These are phyloP conservation scores for Blastobotrys illinoisensis DNA, from an alignment of 1,139 yeast species.

Conservation along the genomic window DNA sequence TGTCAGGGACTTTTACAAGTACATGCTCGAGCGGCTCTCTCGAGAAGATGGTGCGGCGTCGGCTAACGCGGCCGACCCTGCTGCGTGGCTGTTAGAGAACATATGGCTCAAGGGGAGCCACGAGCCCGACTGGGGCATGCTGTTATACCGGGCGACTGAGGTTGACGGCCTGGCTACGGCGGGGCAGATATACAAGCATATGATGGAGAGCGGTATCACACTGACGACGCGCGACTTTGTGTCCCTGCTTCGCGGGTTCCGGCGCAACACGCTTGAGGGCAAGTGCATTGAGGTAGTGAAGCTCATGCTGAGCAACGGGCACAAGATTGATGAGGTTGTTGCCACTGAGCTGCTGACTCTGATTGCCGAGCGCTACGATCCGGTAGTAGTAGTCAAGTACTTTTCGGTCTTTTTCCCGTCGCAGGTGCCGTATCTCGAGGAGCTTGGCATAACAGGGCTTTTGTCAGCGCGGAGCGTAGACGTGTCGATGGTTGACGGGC, in stretches of 20 bases:
- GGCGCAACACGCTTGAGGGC: constrained; percentile 20
- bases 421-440: background rate
- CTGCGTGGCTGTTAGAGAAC: constrained; percentile 19
- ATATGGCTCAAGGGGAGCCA: constrained; percentile 9
- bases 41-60: constrained; percentile 2
- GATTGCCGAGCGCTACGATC: constrained; percentile 19
- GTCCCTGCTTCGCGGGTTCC: constrained; percentile 23
- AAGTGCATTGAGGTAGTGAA: constrained; percentile 23
- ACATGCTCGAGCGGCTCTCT: constrained; percentile 15
- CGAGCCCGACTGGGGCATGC: constrained; percentile 10
- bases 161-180: constrained; percentile 24
- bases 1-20: constrained; percentile 14
- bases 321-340: constrained; percentile 11
- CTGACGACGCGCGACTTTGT: constrained; percentile 9
- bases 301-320: constrained; percentile 14
- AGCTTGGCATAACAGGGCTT: constrained; percentile 2
- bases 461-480: background rate
- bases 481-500: background rate
- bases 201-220: constrained; percentile 17
- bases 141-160: constrained; percentile 21
- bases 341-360: constrained; percentile 21
- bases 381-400: constrained; percentile 17
- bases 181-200: constrained; percentile 19
- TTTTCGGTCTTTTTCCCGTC: constrained; percentile 15
- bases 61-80: constrained; percentile 9